Evolutionary conservation across 192 early-diverging fungal genomes (phyloP).

Genomic region (Coemansia asiatica): DNA sequence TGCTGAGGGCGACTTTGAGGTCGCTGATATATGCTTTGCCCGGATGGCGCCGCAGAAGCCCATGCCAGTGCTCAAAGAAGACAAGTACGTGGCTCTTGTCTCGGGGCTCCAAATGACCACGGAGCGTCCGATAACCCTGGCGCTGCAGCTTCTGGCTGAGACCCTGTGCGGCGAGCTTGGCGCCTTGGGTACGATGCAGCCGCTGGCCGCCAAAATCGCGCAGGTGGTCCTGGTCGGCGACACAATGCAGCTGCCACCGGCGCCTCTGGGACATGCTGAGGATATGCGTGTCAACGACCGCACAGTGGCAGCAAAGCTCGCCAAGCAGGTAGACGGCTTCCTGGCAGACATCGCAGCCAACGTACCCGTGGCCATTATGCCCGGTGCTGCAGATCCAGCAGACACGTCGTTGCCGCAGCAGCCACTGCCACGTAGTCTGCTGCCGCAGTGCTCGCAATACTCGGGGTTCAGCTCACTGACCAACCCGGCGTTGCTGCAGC

Average conservation of each 20-base stretch:
- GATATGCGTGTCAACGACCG: conserved; percentile 55
- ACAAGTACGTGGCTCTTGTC: conserved; percentile 75
- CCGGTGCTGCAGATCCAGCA: conserved; percentile 78
- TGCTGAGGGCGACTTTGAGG: conserved; percentile 77
- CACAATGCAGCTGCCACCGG: conserved; percentile 50
- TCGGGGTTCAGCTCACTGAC: conserved; percentile 70
- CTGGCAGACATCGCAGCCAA: conserved; percentile 63
- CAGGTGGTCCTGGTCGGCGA: conserved; percentile 80
- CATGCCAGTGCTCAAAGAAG: conserved; percentile 33
- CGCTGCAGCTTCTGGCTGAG: conserved; percentile 74
- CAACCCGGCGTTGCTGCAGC: conserved; percentile 74
- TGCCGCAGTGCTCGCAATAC: conserved; percentile 60
- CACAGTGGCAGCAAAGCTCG: conserved; percentile 46
- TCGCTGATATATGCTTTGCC: conserved; percentile 78
- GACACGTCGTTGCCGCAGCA: conserved; percentile 83
- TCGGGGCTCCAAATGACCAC: conserved; percentile 72
- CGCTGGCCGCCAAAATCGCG: conserved; percentile 58
- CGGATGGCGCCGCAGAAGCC: conserved; percentile 60
- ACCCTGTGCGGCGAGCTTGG: conserved; percentile 78
- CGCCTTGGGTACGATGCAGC: conserved; percentile 62
- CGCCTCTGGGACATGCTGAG: conserved; percentile 50
- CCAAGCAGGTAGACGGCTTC: conserved; percentile 62
- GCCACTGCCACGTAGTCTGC: conserved; percentile 72
- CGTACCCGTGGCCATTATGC: conserved; percentile 75
- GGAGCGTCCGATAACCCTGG: conserved; percentile 52